Base-by-base conservation (phyloP, 2,329 filamentous ascomycete genomes). In the Diplocarpon rosae region DNA sequence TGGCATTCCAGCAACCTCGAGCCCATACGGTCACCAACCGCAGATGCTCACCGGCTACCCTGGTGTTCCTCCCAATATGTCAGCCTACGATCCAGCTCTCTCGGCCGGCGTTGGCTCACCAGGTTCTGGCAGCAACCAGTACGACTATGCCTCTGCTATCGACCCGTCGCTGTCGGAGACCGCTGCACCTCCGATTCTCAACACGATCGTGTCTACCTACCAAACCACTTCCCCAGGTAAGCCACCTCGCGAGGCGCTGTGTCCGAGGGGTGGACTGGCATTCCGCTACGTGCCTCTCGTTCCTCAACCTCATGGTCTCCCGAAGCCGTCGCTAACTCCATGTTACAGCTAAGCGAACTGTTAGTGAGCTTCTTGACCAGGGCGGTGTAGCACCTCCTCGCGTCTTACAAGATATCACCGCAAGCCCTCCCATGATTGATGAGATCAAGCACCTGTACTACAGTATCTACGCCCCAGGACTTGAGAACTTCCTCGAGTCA, bases 401-500 rank as follows among this genome's bases (percentile, higher is more conserved):
- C 24, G 70, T 74, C 46, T 70, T 67, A 57, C 63, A 68, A 60
- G 63, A 73, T 56, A 36, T 66, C 63, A 42, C 68, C 5, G 61
- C 64, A 24, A 60, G 63, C 6, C 64, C 64, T 46, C 69, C 70
- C 29, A 65, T 63, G 16, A 57, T 85, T 39, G 76, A 80, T 55
- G 80, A 87, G 59, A 78, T 87, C 47, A 79, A 78, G 51, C 75
- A 75, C 49, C 67, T 90, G 13, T 93, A 85, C 63, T 74, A 76
- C 55, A 80, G 82, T 52, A 80, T 87, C 52, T 93, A 92, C 62
- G 83, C 80, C 3, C 75, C 74, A 1, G 83, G 79, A 7, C 74
- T 92, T 37, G 80, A 85, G 62, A 74, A 75, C 39, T 81, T 92
- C 50, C 75, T 93, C 50, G 89, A 95, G 62, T 85, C 86, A 6